phyloP scores from a whole-genome alignment of 169 alveolate genomes.

The Plasmodium vivax region DNA sequence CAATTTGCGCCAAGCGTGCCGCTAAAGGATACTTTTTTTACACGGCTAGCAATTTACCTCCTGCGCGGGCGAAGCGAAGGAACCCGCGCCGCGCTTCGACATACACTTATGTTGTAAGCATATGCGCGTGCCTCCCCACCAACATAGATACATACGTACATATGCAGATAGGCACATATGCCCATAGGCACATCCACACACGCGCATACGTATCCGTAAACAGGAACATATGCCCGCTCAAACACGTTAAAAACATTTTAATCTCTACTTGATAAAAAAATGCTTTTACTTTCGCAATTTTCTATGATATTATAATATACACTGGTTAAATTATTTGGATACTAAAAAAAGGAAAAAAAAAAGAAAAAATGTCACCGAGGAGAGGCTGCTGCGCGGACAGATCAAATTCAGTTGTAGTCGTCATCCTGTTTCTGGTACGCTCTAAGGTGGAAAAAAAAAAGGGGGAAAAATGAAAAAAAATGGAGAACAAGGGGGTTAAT shows the following conservation, averaged over 20 bases:
- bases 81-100: not conserved
- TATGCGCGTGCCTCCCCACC: not conserved
- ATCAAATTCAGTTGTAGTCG: slow-evolving; percentile 15
- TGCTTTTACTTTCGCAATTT: not conserved
- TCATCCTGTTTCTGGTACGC: slow-evolving; percentile 72
- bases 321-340: not conserved
- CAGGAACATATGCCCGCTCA: slow-evolving; percentile 16
- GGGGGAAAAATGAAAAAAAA: not conserved
- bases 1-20: not conserved
- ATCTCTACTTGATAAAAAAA: slow-evolving; percentile 8
- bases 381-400: not conserved
- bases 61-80: not conserved
- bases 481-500: not conserved
- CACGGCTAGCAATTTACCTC: not conserved
- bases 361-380: not conserved
- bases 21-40: not conserved
- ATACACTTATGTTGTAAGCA: not conserved
- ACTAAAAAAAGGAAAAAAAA: slow-evolving; percentile 39
- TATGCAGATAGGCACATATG: not conserved
- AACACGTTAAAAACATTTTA: slow-evolving; percentile 48
- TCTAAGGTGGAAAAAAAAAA: slow-evolving; percentile 35
- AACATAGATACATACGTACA: not conserved
- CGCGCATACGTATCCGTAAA: not conserved
- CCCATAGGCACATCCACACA: not conserved
- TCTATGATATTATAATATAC: slow-evolving; percentile 31